Conservation (phyloP, 192 early-diverging fungal species). For the Mortierella hygrophila region DNA sequence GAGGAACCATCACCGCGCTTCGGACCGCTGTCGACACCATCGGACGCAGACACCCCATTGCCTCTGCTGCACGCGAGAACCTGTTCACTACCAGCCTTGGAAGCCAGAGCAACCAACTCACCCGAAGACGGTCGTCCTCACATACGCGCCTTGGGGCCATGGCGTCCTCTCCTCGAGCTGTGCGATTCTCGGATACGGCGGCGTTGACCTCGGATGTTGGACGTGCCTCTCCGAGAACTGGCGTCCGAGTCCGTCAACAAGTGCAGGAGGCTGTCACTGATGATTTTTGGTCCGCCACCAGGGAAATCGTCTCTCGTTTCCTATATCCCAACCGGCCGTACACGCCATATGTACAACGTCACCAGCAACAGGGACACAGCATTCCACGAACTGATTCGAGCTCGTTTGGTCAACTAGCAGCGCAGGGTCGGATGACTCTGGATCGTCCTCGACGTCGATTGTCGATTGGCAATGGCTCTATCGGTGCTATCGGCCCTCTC, state of each 20-base stretch:
- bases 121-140: not conserved
- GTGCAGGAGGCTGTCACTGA: not conserved
- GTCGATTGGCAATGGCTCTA: not conserved
- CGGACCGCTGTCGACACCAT: not conserved
- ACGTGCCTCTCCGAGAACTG: constrained; percentile 5
- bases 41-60: constrained; percentile 3
- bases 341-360: not conserved
- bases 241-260: not conserved
- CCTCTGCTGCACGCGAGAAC: not conserved
- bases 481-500: not conserved
- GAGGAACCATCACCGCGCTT: not conserved
- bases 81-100: not conserved
- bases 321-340: constrained; percentile 21
- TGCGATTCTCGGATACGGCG: not conserved
- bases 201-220: not conserved
- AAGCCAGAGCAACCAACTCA: not conserved
- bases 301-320: not conserved
- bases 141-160: not conserved
- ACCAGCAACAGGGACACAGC: not conserved
- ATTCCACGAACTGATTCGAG: not conserved
- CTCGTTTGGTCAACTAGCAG: not conserved
- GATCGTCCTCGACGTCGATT: constrained; percentile 9
- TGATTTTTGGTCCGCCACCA: constrained; percentile 10
- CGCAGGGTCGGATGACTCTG: not conserved
- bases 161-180: not conserved